Evolutionary conservation across 768 basidiomycete genomes (phyloP), one percentile per base, ranked within the genome.

Genomic region (Lactarius deliciosus): DNA sequence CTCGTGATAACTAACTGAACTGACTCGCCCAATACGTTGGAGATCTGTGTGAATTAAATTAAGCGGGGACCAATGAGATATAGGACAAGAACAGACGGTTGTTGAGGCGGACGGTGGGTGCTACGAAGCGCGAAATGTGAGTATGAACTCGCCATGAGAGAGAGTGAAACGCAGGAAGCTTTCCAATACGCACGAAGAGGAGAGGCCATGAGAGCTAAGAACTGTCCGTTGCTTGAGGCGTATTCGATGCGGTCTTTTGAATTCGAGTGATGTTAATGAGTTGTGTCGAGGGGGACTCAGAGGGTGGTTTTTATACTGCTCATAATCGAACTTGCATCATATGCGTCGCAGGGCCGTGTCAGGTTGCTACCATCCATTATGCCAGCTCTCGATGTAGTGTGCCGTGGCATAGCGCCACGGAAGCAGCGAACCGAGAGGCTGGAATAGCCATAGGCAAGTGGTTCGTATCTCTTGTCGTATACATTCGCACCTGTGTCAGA

Each of bases 51-150:
- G 20, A 22, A 45, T 10, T 18, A 11, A 41, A 22, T 18, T 69
- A 10, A 65, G 60, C 32, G 18, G 47, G 9, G 13, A 36, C 32
- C 7, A 9, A 53, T 28, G 3, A 41, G 3, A 18, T 30, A 25
- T 38, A 38, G 36, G 20, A 25, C 25, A 16, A 30, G 18, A 32
- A 62, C 70, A 9, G 38, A 64, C 70, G 18, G 60, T 71, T 69
- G 50, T 71, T 69, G 59, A 71, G 68, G 30, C 63, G 60, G 43
- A 71, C 68, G 7, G 62, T 66, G 9, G 64, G 59, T n/a, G 64
- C 67, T 65, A 30, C 18, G 9, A 41, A 45, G n/a, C 13, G 41
- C 10, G 54, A 57, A 13, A 15, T n/a, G 38, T 61, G 45, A 66
- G 56, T n/a, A 62, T 18, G 30, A 22, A 47, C 5, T 30, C 43